Conservation (phyloP, 169 alveolate genomes). For the Eimeria maxima region DNA sequence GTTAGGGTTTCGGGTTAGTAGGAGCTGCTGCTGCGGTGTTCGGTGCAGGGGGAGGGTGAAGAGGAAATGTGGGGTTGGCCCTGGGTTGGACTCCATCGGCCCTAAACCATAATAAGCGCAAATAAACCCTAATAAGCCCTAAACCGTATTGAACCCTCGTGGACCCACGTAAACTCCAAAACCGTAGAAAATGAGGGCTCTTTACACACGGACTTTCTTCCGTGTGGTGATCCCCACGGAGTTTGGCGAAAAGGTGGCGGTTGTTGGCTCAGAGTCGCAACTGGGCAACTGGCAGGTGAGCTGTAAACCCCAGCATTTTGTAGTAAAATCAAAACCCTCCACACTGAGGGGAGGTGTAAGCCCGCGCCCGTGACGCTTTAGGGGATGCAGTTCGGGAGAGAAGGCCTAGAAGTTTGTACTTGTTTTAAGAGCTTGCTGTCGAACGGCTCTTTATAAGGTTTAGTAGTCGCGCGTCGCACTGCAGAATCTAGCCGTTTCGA, state of each 20-base stretch:
- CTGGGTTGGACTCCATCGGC: not conserved
- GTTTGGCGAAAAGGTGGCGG: slow-evolving; percentile 81
- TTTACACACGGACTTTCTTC: slow-evolving; percentile 76
- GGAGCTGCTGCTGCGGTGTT: not conserved
- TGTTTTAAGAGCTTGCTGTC: no score
- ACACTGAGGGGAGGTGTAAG: no score
- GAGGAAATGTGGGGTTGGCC: not conserved
- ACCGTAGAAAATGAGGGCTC: slow-evolving; percentile 42
- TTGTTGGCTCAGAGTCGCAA: slow-evolving; percentile 74
- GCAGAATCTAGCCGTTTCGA: no score
- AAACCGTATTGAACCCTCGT: no score
- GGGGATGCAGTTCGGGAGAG: no score
- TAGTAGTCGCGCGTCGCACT: no score
- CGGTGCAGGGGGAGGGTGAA: slow-evolving; percentile 1
- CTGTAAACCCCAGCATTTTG: not conserved
- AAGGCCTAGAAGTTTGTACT: no score
- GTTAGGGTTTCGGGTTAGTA: not conserved
- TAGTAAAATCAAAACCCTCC: not conserved
- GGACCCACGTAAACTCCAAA: not conserved
- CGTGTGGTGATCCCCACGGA: slow-evolving; percentile 80
- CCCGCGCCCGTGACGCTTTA: no score
- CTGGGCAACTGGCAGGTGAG: slow-evolving; percentile 79
- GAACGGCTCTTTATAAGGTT: no score
- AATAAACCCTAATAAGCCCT: not conserved
- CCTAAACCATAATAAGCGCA: not conserved